Percentiles rank a stretch among this genome's conserved stretches.
Evolutionary conservation across 805 yeast species (phyloP).

Genomic region (Metschnikowia cubensis): DNA sequence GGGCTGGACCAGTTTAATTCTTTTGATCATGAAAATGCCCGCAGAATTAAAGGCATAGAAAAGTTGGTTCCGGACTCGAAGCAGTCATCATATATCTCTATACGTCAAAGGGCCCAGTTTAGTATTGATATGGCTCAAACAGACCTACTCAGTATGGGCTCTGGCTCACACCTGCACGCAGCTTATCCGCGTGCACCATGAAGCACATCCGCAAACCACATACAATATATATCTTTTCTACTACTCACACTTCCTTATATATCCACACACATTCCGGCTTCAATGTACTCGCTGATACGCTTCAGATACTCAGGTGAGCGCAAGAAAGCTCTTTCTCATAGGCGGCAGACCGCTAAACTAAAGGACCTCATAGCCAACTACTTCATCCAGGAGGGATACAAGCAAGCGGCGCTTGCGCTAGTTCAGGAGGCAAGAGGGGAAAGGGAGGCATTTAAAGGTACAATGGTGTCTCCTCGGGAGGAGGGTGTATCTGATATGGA

Average conservation of each 20-base stretch:
- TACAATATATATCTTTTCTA: not conserved
- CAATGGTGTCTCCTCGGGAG: not conserved
- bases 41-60: constrained; percentile 23
- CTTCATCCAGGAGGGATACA: constrained; percentile 74
- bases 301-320: constrained; percentile 7
- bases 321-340: constrained; percentile 15
- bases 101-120: no score
- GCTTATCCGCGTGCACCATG: constrained; percentile 3
- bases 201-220: constrained; percentile 3
- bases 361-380: constrained; percentile 64
- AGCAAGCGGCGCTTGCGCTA: constrained; percentile 59
- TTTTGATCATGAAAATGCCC: constrained; percentile 82
- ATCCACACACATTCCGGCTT: not conserved
- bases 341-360: constrained; percentile 29
- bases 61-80: not conserved
- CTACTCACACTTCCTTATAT: not conserved
- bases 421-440: constrained; percentile 48
- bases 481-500: not conserved
- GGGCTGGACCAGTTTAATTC: constrained; percentile 90
- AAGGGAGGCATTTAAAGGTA: not conserved
- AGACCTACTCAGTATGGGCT: no score
- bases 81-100: no score
- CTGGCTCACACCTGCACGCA: not conserved
- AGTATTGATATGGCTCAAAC: no score
- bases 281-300: constrained; percentile 8